phyloP scores from a whole-genome alignment of 345 rosid species.

The Lagerstroemia speciosa region DNA sequence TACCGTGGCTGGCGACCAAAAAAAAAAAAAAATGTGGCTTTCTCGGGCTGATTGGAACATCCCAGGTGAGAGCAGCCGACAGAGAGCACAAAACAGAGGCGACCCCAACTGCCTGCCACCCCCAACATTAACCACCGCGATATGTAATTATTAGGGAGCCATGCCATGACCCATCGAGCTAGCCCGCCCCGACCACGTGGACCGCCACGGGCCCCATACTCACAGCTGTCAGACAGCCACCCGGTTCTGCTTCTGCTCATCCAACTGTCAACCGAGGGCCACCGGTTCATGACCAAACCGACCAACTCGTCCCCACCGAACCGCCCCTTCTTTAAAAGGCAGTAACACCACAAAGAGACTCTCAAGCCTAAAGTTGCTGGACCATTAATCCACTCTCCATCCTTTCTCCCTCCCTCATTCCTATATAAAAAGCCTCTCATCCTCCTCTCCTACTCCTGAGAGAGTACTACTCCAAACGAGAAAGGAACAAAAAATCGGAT shows the following conservation, averaged over 20 bases:
- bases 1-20: neutral
- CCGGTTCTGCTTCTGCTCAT: neutral
- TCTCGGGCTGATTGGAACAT: neutral
- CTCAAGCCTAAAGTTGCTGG: neutral
- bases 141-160: neutral
- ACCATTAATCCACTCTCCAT: constrained; percentile 4
- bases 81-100: neutral
- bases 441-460: neutral
- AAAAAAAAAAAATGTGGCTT: neutral
- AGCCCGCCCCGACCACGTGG: neutral
- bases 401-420: neutral
- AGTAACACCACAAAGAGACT: neutral
- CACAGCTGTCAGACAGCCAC: neutral
- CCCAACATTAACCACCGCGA: neutral
- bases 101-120: neutral
- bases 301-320: neutral
- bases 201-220: neutral
- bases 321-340: neutral
- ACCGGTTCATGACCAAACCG: neutral
- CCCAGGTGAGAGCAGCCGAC: neutral
- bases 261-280: neutral
- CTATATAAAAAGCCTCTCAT: neutral
- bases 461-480: neutral
- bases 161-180: no score
- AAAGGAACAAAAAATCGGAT: neutral